Evolutionary conservation across 2,329 filamentous ascomycete species (phyloP).

Genomic region (Ceratocystis diversiconidia): DNA sequence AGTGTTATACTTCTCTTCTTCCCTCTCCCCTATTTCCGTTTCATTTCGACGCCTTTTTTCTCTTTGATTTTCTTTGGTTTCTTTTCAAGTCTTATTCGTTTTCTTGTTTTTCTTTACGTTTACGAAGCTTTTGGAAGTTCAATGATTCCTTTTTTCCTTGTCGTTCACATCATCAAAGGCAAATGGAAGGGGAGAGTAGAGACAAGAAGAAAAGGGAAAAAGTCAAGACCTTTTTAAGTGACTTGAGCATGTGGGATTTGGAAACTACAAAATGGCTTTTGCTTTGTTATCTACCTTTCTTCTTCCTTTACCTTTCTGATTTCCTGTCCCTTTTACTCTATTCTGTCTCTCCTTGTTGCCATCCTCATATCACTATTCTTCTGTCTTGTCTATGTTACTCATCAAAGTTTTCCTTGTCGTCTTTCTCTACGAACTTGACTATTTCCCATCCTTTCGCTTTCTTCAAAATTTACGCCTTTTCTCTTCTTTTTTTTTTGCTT

Average conservation of each 20-base stretch:
- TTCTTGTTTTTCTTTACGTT: neutral
- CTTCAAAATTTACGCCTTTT: slow-evolving; percentile 7
- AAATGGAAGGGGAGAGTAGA: neutral
- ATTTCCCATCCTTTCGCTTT: neutral
- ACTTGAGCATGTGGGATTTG: neutral
- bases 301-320: neutral
- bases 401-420: neutral
- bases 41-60: neutral
- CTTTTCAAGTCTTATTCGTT: slow-evolving; percentile 1
- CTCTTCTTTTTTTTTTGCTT: neutral
- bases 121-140: slow-evolving; percentile 7
- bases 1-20: neutral
- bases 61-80: neutral
- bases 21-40: slow-evolving; percentile 7
- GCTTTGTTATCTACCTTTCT: neutral
- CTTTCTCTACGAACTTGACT: neutral
- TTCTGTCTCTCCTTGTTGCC: too few relatives aligned
- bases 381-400: neutral
- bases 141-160: neutral
- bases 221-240: neutral
- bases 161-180: neutral
- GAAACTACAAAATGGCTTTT: too few relatives aligned
- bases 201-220: neutral
- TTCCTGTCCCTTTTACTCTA: neutral
- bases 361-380: neutral